Conservation (phyloP, 1,284 basidiomycete species). For the Veloporphyrellus conicus region DNA sequence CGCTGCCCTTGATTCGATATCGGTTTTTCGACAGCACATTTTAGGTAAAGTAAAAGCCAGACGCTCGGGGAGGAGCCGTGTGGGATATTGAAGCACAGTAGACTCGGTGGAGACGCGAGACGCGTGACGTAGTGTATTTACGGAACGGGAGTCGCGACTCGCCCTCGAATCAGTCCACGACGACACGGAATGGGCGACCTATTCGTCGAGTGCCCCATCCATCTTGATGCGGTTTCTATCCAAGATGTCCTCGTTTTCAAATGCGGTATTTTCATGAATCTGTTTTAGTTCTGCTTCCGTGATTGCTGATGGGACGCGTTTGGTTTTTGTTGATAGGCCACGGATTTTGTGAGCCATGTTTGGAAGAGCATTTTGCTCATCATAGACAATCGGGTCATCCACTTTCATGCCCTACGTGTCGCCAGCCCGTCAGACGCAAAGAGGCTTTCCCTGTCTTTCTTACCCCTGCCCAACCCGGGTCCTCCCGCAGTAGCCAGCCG, state of each 20-base stretch:
- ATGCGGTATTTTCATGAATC: constrained; percentile 24
- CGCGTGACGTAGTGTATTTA: background rate
- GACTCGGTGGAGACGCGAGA: too few species aligned
- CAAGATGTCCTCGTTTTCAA: constrained; percentile 30
- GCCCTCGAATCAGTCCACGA: background rate
- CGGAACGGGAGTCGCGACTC: background rate
- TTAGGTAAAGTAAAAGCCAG: too few species aligned
- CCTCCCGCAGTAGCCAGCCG: constrained; percentile 1
- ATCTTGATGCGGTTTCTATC: constrained; percentile 28
- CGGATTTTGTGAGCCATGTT: constrained; percentile 31
- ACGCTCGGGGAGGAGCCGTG: too few species aligned
- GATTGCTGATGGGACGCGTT: constrained; percentile 10
- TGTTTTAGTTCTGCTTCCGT: constrained; percentile 1
- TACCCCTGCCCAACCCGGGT: constrained; percentile 12
- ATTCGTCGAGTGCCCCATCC: constrained; percentile 32
- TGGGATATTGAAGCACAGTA: too few species aligned
- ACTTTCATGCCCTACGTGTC: constrained; percentile 27
- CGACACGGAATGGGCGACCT: constrained; percentile 19
- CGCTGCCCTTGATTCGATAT: too few species aligned
- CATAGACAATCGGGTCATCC: background rate
- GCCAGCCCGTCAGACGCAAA: constrained; percentile 26
- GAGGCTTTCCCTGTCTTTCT: constrained; percentile 30
- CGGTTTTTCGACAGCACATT: too few species aligned
- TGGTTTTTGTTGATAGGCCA: constrained; percentile 25
- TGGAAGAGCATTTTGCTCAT: constrained; percentile 23